Percentiles rank a stretch among this genome's conserved stretches.
phyloP scores from a whole-genome alignment of 2,329 filamentous ascomycete species.

The Sordariomycetes sp. region DNA sequence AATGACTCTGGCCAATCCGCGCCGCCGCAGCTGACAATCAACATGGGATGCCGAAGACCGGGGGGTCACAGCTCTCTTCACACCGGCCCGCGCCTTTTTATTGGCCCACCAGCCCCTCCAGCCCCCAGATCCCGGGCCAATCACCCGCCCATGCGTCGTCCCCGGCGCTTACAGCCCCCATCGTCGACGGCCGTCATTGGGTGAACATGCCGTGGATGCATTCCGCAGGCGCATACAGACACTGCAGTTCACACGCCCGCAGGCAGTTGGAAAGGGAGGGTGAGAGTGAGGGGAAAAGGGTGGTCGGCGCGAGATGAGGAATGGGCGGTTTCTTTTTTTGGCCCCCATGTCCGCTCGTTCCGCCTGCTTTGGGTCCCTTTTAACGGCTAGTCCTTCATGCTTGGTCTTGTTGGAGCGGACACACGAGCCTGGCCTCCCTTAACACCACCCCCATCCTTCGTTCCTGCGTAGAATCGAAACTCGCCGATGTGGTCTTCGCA shows the following conservation, averaged over 20 bases:
- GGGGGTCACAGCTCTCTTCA: neutral
- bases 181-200: constrained; percentile 1
- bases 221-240: neutral
- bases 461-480: neutral
- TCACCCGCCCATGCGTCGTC: neutral
- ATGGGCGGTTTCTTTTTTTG: neutral
- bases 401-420: neutral
- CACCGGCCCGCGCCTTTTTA: neutral
- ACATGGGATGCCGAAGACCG: neutral
- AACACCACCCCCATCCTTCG: neutral
- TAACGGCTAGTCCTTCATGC: neutral
- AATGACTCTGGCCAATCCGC: neutral
- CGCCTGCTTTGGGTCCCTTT: neutral
- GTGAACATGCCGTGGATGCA: neutral
- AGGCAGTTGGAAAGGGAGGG: neutral
- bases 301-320: neutral
- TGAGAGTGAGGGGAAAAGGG: neutral
- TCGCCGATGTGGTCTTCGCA: neutral
- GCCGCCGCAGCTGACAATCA: neutral
- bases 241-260: neutral
- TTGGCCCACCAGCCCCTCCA: neutral
- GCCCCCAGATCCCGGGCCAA: constrained; percentile 2
- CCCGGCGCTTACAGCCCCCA: constrained; percentile 3
- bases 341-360: neutral
- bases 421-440: neutral